These are phyloP conservation scores for Microthlaspi erraticum DNA, from an alignment of 345 rosid species.

Conservation along the genomic window DNA sequence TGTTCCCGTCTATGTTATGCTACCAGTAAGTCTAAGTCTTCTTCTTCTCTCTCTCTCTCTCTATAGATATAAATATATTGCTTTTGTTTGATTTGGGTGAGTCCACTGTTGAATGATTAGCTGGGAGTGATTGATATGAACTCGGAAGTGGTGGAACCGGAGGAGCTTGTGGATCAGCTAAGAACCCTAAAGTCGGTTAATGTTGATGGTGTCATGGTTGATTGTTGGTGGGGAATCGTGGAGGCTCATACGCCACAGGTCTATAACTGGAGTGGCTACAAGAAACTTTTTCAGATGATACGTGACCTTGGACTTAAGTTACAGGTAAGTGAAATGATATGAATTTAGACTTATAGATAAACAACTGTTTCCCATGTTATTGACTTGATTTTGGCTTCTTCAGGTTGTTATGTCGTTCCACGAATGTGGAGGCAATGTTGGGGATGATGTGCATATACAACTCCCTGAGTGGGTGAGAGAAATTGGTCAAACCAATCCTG, in stretches of 20 bases:
- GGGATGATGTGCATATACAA: conserved; percentile 88
- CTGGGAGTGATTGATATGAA: conserved; percentile 76
- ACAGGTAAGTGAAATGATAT: conserved; percentile 52
- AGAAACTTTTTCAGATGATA: conserved; percentile 80
- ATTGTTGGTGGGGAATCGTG: conserved; percentile 99
- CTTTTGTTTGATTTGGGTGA: conserved; percentile 13
- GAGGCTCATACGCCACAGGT: conserved; percentile 76
- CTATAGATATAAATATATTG: background rate
- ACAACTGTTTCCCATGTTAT: conserved; percentile 12
- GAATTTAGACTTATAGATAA: conserved; percentile 10
- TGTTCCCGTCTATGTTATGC: conserved; percentile 94
- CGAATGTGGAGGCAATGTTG: conserved; percentile 97
- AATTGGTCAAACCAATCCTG: conserved; percentile 76
- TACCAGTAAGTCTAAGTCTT: conserved; percentile 64
- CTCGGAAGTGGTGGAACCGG: conserved; percentile 72
- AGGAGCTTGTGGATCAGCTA: conserved; percentile 64
- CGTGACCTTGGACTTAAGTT: conserved; percentile 77
- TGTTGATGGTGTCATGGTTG: conserved; percentile 90
- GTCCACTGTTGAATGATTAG: conserved; percentile 48
- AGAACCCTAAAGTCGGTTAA: conserved; percentile 68
- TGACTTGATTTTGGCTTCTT: background rate
- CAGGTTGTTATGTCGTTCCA: conserved; percentile 98
- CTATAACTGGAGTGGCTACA: conserved; percentile 89
- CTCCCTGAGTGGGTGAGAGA: conserved; percentile 88
- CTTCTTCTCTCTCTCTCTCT: too few relatives aligned